A percentile compares a stretch with the other conserved stretches of the same genome.
These are phyloP conservation scores for Pyronema domesticum DNA, from an alignment of 495 filamentous ascomycete species.

Conservation along the genomic window DNA sequence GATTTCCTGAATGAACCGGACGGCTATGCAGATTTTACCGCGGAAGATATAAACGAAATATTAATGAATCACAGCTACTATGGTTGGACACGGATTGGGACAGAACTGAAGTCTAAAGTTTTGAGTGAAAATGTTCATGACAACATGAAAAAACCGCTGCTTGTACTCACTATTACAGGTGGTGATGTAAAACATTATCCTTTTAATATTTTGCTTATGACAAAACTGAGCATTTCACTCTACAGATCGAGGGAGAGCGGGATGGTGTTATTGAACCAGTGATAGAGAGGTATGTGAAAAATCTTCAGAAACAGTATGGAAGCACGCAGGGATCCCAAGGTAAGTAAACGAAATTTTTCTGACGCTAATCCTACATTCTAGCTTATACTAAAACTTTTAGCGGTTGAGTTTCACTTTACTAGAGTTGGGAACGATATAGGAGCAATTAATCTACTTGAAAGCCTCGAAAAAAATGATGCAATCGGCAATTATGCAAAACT, in stretches of 20 bases:
- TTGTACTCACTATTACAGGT: conserved; percentile 53
- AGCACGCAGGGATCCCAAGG: too few species aligned
- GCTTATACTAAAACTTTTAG: conserved; percentile 26
- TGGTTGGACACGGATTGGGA: conserved; percentile 48
- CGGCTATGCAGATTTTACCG: conserved; percentile 34
- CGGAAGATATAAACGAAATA: conserved; percentile 35
- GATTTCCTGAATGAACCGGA: conserved; percentile 45
- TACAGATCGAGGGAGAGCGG: conserved; percentile 45
- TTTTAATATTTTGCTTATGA: background rate
- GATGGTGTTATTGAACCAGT: conserved; percentile 35
- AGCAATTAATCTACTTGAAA: conserved; percentile 41
- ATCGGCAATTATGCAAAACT: conserved; percentile 41
- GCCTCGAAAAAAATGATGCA: conserved; percentile 40
- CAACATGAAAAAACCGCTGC: conserved; percentile 37
- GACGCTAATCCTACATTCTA: background rate
- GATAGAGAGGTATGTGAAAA: too few species aligned
- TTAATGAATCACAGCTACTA: conserved; percentile 37
- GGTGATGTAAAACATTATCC: conserved; percentile 24
- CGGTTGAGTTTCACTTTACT: conserved; percentile 48
- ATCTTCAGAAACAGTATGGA: too few species aligned
- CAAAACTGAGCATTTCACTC: background rate
- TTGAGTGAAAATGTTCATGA: conserved; percentile 35
- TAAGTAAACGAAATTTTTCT: background rate
- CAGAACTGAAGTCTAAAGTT: conserved; percentile 39
- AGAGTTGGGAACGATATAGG: conserved; percentile 49